Percentiles rank a stretch among this genome's conserved stretches.
These are phyloP conservation scores for Aspergillus sojae DNA, from an alignment of 2,329 filamentous ascomycete genomes.

Conservation along the genomic window DNA sequence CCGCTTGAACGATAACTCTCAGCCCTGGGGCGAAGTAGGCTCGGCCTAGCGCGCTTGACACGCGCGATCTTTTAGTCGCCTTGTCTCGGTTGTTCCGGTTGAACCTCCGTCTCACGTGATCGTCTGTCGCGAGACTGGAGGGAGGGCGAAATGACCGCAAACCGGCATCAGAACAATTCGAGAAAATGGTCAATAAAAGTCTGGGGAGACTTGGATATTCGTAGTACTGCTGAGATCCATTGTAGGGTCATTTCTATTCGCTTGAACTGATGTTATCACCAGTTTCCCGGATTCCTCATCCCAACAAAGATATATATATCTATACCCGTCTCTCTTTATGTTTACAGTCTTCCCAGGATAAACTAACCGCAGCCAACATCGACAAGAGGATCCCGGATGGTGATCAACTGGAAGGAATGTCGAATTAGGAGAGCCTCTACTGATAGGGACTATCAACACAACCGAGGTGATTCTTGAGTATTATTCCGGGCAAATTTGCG, in stretches of 20 bases:
- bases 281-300: neutral
- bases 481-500: neutral
- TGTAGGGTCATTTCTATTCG: neutral
- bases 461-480: too few species aligned
- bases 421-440: neutral
- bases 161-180: neutral
- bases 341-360: neutral
- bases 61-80: too few species aligned
- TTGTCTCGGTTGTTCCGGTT: neutral
- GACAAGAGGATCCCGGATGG: neutral
- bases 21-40: too few species aligned
- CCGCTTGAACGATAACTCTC: too few species aligned
- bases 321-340: fast-evolving
- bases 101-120: neutral
- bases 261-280: neutral
- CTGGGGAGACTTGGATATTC: neutral
- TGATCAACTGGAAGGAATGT: neutral
- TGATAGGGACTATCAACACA: neutral
- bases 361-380: too few species aligned
- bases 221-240: neutral
- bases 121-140: neutral
- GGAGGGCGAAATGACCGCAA: neutral
- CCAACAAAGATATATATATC: neutral
- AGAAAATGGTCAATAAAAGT: neutral
- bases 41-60: too few species aligned